phyloP scores from a whole-genome alignment of 1,284 basidiomycete species.

The Psilocybe mexicana region DNA sequence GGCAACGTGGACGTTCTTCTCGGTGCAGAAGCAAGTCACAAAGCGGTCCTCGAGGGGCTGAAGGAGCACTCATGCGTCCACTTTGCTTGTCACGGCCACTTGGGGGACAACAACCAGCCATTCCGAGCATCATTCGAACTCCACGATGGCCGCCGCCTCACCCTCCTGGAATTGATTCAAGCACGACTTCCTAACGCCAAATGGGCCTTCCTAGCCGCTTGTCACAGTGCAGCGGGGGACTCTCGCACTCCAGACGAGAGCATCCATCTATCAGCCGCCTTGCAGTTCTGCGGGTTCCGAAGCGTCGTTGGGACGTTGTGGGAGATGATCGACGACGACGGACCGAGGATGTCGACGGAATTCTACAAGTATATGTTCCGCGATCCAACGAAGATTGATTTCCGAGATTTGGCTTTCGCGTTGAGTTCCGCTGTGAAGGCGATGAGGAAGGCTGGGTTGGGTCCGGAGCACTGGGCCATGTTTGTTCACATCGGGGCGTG shows the following conservation, averaged over 20 bases:
- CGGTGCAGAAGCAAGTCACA: background rate
- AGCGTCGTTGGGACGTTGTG: slow-evolving; percentile 42
- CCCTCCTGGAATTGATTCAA: slow-evolving; percentile 28
- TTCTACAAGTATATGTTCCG: slow-evolving; percentile 24
- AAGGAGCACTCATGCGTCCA: background rate
- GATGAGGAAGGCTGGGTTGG: background rate
- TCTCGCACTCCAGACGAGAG: slow-evolving; percentile 30
- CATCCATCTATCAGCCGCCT: slow-evolving; percentile 34
- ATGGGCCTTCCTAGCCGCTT: too few relatives aligned
- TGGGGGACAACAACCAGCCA: background rate
- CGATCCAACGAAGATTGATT: background rate
- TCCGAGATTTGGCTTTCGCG: background rate
- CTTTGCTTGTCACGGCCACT: background rate
- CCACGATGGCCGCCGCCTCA: slow-evolving; percentile 24
- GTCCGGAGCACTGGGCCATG: background rate
- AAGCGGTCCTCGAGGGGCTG: background rate
- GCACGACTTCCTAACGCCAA: slow-evolving; percentile 27
- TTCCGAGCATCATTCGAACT: too few relatives aligned
- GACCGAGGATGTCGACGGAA: slow-evolving; percentile 19
- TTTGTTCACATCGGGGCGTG: background rate
- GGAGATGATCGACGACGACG: slow-evolving; percentile 29
- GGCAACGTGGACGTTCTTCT: background rate
- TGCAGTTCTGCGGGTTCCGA: slow-evolving; percentile 30
- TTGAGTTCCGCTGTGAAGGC: background rate
- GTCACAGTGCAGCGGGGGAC: slow-evolving; percentile 17